Percentiles rank a stretch among this genome's conserved stretches.
Conservation (phyloP, 257 asterid species). For the Przewalskia tangutica region DNA sequence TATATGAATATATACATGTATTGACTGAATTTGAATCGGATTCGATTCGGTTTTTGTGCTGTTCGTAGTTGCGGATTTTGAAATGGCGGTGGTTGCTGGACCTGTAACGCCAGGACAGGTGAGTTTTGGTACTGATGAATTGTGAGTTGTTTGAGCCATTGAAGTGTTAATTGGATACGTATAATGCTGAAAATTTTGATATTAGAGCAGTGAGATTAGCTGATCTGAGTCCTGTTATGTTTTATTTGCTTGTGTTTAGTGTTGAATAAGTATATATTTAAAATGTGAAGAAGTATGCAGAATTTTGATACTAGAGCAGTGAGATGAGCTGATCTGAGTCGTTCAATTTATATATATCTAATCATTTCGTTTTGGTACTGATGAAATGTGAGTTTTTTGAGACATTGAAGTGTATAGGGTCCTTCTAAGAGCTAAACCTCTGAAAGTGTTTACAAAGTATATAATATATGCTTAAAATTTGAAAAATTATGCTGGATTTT, state of each 20-base stretch:
- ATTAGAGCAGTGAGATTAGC: neutral
- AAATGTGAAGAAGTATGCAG: too few relatives aligned
- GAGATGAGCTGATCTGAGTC: too few relatives aligned
- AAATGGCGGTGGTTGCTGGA: constrained; percentile 60
- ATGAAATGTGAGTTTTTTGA: too few relatives aligned
- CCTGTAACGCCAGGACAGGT: constrained; percentile 75
- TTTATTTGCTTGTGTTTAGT: too few relatives aligned
- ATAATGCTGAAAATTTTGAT: neutral
- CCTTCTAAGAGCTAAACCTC: too few relatives aligned
- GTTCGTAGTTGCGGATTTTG: neutral
- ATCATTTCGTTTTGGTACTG: too few relatives aligned
- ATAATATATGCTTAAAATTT: too few relatives aligned
- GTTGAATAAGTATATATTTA: too few relatives aligned
- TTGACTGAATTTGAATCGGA: neutral
- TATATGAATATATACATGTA: neutral
- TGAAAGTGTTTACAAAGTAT: too few relatives aligned
- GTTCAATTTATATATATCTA: too few relatives aligned
- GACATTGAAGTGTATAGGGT: too few relatives aligned
- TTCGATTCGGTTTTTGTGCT: neutral
- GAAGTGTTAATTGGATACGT: neutral
- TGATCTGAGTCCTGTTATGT: neutral
- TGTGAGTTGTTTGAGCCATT: neutral
- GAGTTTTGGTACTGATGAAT: neutral
- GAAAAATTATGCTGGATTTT: neutral
- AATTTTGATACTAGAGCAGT: too few relatives aligned